Percentiles rank a stretch among this genome's conserved stretches.
phyloP scores from a whole-genome alignment of 129 eudicot species.

The Flaveria sonorensis region DNA sequence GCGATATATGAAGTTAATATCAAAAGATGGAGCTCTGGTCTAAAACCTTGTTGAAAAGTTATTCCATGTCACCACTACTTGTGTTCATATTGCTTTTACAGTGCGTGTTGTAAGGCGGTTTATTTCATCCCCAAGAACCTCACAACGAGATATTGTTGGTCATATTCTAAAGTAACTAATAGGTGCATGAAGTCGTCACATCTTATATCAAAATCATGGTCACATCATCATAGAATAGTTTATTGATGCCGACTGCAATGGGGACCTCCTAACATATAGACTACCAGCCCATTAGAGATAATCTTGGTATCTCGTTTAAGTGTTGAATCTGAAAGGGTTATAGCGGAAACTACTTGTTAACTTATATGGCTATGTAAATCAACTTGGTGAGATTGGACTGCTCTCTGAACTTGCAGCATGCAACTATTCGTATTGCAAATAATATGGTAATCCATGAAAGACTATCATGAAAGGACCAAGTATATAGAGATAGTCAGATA shows the following conservation, averaged over 20 bases:
- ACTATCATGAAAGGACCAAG: background rate
- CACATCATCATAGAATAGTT: background rate
- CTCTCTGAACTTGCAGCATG: too few relatives aligned
- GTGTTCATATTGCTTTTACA: too few relatives aligned
- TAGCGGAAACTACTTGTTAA: background rate
- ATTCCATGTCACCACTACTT: too few relatives aligned
- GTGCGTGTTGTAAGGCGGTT: too few relatives aligned
- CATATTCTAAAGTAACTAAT: background rate
- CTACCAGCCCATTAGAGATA: too few relatives aligned
- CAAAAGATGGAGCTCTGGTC: background rate
- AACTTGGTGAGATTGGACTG: too few relatives aligned
- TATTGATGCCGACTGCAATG: background rate
- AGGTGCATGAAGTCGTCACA: background rate
- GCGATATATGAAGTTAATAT: too few relatives aligned
- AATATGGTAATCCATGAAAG: background rate
- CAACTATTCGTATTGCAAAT: background rate
- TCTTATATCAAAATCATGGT: slow-evolving; percentile 1
- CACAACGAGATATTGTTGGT: background rate
- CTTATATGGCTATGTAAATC: background rate
- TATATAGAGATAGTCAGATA: background rate
- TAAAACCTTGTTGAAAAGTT: too few relatives aligned
- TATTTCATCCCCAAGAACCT: slow-evolving; percentile 2
- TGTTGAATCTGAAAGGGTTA: background rate
- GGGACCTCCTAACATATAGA: background rate
- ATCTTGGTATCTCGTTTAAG: background rate